Conservation (phyloP, 2,329 filamentous ascomycete genomes). For the Penicillium sp. region DNA sequence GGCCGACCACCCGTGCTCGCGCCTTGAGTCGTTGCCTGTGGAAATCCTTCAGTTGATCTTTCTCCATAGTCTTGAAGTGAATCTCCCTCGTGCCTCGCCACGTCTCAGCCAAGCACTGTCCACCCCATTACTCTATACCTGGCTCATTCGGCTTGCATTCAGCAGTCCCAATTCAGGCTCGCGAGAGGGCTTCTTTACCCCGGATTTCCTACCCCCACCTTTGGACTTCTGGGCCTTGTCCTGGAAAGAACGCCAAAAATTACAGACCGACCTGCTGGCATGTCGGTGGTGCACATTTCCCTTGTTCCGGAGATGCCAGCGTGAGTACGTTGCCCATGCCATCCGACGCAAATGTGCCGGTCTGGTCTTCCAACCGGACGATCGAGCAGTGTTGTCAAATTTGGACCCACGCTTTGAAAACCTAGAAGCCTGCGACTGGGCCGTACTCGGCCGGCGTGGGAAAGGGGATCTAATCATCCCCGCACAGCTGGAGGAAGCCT, state of each 20-base stretch:
- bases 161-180: constrained; percentile 37
- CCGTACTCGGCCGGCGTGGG: constrained; percentile 23
- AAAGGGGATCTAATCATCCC: constrained; percentile 33
- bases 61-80: constrained; percentile 48
- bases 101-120: constrained; percentile 42
- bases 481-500: constrained; percentile 12
- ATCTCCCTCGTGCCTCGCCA: constrained; percentile 45
- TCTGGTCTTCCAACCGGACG: constrained; percentile 28
- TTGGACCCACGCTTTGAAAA: constrained; percentile 26
- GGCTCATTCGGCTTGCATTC: constrained; percentile 44
- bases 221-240: constrained; percentile 35
- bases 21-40: constrained; percentile 46
- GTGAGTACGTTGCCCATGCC: constrained; percentile 37
- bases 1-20: constrained; percentile 19
- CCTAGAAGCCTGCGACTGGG: constrained; percentile 22
- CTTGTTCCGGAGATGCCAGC: constrained; percentile 40
- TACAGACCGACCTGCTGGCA: constrained; percentile 38
- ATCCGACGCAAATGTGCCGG: constrained; percentile 29
- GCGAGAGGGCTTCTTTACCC: constrained; percentile 33
- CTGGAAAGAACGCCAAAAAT: constrained; percentile 24
- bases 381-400: constrained; percentile 22
- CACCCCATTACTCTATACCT: constrained; percentile 41
- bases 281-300: constrained; percentile 43
- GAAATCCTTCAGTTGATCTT: constrained; percentile 54
- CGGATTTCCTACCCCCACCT: constrained; percentile 39